Percentiles rank a stretch among this genome's conserved stretches.
Evolutionary conservation across 805 yeast species (phyloP).

Genomic region (Starmerella apis): DNA sequence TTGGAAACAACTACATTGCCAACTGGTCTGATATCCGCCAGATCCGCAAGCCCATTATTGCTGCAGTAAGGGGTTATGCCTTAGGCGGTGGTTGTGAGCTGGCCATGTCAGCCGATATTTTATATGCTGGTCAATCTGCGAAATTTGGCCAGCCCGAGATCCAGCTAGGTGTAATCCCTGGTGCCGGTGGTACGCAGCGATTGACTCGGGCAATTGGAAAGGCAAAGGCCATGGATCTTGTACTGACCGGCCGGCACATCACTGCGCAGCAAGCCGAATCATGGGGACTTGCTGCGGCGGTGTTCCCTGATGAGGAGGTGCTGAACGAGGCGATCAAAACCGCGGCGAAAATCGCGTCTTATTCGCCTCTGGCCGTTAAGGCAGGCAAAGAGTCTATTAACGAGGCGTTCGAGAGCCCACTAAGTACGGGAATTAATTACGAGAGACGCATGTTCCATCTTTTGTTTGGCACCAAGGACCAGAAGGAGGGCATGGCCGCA

Average conservation of each 20-base stretch:
- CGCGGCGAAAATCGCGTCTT: conserved; percentile 36
- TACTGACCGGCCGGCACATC: conserved; percentile 40
- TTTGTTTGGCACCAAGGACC: conserved; percentile 40
- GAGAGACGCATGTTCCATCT: conserved; percentile 41
- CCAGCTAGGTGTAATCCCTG: conserved; percentile 43
- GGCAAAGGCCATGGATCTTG: conserved; percentile 41
- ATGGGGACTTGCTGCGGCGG: conserved; percentile 42
- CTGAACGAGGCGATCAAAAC: conserved; percentile 38
- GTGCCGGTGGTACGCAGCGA: conserved; percentile 47
- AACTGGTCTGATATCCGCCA: conserved; percentile 35
- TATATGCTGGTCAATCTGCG: conserved; percentile 42
- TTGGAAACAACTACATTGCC: conserved; percentile 33
- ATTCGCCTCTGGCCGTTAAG: conserved; percentile 37
- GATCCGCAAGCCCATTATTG: conserved; percentile 41
- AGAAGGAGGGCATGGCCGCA: conserved; percentile 43
- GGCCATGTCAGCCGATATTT: conserved; percentile 44
- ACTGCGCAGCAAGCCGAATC: conserved; percentile 38
- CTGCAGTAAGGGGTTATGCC: conserved; percentile 47
- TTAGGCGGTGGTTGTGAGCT: conserved; percentile 50
- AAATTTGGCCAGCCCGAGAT: conserved; percentile 48
- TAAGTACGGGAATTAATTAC: conserved; percentile 35
- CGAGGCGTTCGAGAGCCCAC: conserved; percentile 33
- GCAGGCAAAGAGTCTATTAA: conserved; percentile 41
- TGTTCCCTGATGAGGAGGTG: conserved; percentile 35
- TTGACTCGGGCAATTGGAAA: conserved; percentile 42